A percentile compares a stretch with the other conserved stretches of the same genome.
Conservation (phyloP, 2,329 filamentous ascomycete genomes). For the Tolypocladium cylindrosporum region DNA sequence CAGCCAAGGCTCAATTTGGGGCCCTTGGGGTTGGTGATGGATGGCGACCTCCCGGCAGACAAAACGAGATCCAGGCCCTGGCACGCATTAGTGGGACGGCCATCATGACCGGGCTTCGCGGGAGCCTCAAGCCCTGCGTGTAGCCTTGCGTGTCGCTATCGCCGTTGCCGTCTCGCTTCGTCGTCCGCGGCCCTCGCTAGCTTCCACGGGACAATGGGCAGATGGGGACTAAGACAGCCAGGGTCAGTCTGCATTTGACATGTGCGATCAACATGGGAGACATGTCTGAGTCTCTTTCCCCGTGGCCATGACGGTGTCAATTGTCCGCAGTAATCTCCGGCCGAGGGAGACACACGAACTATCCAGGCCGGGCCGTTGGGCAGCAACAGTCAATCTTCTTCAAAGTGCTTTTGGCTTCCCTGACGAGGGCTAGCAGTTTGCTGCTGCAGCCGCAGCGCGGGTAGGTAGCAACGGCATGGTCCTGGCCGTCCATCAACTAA, state of each 20-base stretch:
- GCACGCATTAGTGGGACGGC: not conserved
- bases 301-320: not conserved
- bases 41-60: not conserved
- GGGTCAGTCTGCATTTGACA: not conserved
- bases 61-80: not conserved
- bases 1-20: not conserved
- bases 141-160: not conserved
- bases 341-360: conserved; percentile 14
- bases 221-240: not conserved
- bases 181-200: not conserved
- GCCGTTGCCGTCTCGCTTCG: not conserved
- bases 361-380: conserved; percentile 14
- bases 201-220: not conserved
- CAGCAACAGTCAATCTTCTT: conserved; percentile 16
- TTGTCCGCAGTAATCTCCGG: not conserved
- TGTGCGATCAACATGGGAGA: not conserved
- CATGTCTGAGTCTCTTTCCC: not conserved
- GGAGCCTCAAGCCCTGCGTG: not conserved
- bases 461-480: not conserved
- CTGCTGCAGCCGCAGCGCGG: not conserved
- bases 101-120: not conserved
- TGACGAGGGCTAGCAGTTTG: not conserved
- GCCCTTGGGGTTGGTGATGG: not conserved
- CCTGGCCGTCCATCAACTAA: not conserved
- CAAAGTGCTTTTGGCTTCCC: not conserved